These are phyloP conservation scores for Canariomyces notabilis DNA, from an alignment of 2,329 filamentous ascomycete species.

Conservation along the genomic window DNA sequence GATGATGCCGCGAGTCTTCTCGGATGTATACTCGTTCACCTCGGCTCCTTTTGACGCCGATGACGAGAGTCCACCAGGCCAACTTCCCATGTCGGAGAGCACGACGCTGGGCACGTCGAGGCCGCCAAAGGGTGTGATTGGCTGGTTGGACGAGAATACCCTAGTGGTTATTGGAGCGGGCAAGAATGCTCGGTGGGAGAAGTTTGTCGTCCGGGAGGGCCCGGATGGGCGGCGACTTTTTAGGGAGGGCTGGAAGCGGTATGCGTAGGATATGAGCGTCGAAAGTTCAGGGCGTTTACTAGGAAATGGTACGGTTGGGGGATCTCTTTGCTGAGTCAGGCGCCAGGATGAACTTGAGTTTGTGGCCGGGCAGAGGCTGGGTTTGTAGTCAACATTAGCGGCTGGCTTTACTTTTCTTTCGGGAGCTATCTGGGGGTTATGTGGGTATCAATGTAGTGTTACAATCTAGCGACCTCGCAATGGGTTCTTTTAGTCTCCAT, in stretches of 20 bases:
- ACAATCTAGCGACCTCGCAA: background rate
- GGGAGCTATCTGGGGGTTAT: slow-evolving; percentile 1
- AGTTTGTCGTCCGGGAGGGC: slow-evolving; percentile 66
- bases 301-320: background rate
- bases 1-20: slow-evolving; percentile 79
- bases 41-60: slow-evolving; percentile 78
- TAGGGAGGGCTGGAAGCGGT: slow-evolving; percentile 78
- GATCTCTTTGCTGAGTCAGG: background rate
- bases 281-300: background rate
- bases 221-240: slow-evolving; percentile 63
- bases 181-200: slow-evolving; percentile 80
- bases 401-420: background rate
- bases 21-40: slow-evolving; percentile 82
- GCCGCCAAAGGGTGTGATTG: slow-evolving; percentile 76
- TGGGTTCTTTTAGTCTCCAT: slow-evolving; percentile 17
- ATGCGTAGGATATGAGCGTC: slow-evolving; percentile 11
- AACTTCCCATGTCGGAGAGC: slow-evolving; percentile 39
- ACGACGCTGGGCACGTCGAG: slow-evolving; percentile 47
- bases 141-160: slow-evolving; percentile 72
- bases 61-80: slow-evolving; percentile 57
- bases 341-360: background rate
- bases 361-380: background rate
- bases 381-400: slow-evolving; percentile 6
- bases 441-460: slow-evolving; percentile 18
- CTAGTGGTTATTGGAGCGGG: slow-evolving; percentile 76